Conservation (phyloP, 768 basidiomycete species). For the Cubamyces sp. region DNA sequence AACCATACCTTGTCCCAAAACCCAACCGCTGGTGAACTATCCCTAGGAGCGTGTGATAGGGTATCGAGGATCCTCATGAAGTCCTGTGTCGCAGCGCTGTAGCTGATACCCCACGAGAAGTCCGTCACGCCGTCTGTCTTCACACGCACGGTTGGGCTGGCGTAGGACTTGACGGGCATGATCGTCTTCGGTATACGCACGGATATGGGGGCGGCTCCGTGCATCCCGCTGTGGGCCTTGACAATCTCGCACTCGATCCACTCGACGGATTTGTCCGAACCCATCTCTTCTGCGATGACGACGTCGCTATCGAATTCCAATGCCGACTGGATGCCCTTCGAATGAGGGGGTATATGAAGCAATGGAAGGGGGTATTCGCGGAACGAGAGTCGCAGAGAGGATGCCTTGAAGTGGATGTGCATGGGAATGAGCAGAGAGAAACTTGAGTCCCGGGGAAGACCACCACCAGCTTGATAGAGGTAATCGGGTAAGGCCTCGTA, state of each 20-base stretch:
- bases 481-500: constrained; percentile 59
- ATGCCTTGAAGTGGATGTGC: constrained; percentile 70
- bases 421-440: constrained; percentile 86
- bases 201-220: constrained; percentile 55
- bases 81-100: constrained; percentile 85
- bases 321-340: constrained; percentile 43
- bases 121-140: constrained; percentile 66
- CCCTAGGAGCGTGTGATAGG: constrained; percentile 74
- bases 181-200: constrained; percentile 84
- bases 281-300: constrained; percentile 88
- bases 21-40: constrained; percentile 81
- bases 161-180: constrained; percentile 95
- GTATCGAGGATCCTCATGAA: constrained; percentile 83
- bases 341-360: constrained; percentile 64
- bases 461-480: constrained; percentile 65
- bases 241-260: constrained; percentile 74
- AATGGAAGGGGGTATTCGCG: constrained; percentile 92
- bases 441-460: constrained; percentile 67
- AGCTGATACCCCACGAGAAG: constrained; percentile 89
- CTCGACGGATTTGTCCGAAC: constrained; percentile 63
- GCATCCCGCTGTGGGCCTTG: constrained; percentile 54
- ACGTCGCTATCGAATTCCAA: constrained; percentile 77
- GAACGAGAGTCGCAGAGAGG: constrained; percentile 61
- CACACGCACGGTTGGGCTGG: constrained; percentile 71
- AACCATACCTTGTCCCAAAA: constrained; percentile 90